Base-by-base conservation (phyloP, 345 rosid species). In the Populus pruinosa region DNA sequence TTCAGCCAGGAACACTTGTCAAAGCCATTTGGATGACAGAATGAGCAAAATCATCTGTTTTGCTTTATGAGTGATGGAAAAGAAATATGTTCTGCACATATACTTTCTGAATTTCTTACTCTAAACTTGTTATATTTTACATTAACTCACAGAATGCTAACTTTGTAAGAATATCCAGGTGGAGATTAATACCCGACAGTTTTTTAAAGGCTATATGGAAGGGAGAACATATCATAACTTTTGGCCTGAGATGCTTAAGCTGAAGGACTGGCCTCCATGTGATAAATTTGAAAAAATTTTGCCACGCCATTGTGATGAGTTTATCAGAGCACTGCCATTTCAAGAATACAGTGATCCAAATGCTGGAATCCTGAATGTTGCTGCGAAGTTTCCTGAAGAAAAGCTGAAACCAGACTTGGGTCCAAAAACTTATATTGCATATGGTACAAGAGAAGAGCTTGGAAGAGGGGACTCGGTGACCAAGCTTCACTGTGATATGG, bases 231-330 rank as follows among this genome's bases (percentile, higher is more conserved):
- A 91, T 77, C 5, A 9, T 0, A 93, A 93, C 87, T 87, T 86
- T 50, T 95, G 99, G 99, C 99, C 98, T 8, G 89, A 87, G 87
- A 93, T 95, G 96, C 86, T 95, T 75, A 95, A 95, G 89, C 87
- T 95, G 12, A 95, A 95, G 79, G 99, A 95, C 78, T 95, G 98
- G 99, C 99, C 99, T 68, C 99, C 99, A 72, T 91, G 96, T 0
- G 90, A 95, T 81, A 90, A 87, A 75, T 93, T 95, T 74, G 97
- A 95, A 78, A 90, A 92, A 70, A 84, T 90, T 77, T 82, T 95
- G 83, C 99, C 97, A 9, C 94, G 98, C 74, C 98, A 95, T 71
- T 93, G 91, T 63, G 98, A 93, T 59, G 99, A 95, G 84, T 93
- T 91, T 71, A 87, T 93, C 59, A 85, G 89, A 47, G 92, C 93